These are phyloP conservation scores for Cucumis hystrix DNA, from an alignment of 306 rosid species.

Conservation along the genomic window DNA sequence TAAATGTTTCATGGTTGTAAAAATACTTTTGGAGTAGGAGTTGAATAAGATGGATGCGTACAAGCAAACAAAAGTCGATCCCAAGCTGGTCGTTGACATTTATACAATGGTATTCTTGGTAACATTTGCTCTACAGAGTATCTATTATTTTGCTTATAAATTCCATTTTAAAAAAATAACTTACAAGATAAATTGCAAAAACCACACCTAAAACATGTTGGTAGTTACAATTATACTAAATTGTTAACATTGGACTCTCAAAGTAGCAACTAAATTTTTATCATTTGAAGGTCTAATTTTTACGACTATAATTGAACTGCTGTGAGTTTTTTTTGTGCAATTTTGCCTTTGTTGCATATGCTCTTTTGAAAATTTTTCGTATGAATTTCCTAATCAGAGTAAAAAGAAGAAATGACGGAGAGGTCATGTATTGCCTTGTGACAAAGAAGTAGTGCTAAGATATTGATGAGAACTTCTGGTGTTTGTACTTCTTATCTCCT, in stretches of 20 bases:
- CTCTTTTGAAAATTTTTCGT: too few species aligned
- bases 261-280: too few species aligned
- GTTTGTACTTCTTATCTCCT: not conserved
- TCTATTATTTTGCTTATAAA: not conserved
- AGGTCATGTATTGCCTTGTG: too few species aligned
- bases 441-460: not conserved
- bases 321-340: too few species aligned
- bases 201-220: too few species aligned
- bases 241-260: too few species aligned
- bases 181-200: too few species aligned
- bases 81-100: conserved; percentile 15
- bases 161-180: not conserved
- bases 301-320: too few species aligned
- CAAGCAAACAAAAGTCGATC: conserved; percentile 38
- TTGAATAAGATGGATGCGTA: conserved; percentile 35
- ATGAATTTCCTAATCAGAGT: not conserved
- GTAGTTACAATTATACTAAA: too few species aligned
- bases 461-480: not conserved
- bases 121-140: not conserved
- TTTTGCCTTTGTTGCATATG: too few species aligned
- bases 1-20: not conserved
- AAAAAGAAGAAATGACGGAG: not conserved
- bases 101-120: conserved; percentile 47
- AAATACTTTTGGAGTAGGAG: not conserved
- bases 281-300: too few species aligned